Base-by-base conservation (phyloP, 2,329 filamentous ascomycete genomes). In the Cladophialophora immunda region DNA sequence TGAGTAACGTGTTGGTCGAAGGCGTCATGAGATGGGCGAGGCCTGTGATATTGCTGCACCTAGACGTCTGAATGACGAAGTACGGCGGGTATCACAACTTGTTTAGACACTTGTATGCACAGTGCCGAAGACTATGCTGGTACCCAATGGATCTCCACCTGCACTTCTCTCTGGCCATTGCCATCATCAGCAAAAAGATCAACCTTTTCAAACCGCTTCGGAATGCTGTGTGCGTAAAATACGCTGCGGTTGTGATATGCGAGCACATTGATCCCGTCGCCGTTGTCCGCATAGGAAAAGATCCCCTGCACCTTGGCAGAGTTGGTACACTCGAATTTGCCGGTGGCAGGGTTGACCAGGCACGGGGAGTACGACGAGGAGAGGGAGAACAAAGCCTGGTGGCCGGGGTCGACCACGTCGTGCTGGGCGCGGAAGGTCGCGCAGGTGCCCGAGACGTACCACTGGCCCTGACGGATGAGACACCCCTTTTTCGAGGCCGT, bases 381-480 rank as follows among this genome's bases (percentile, higher is more conserved):
- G 13, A 90, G 77, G 0, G 85, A 88, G 78, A 88, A 87, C 15
- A 70, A 52, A n/a, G 69, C 58, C 5, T 52, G 22, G 30, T 71
- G 63, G 50, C 83, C 84, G 13, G 74, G 74, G 53, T 78, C 64
- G 17, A 71, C 72, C 8, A 70, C 67, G 32, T 73, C 68, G 7
- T 81, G 66, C 3, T 83, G 78, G 4, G 87, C 87, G 0, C 83
- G 87, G 75, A 87, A 90, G 0, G 86, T 90, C 0, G 90, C 90
- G 73, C 89, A 92, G 0, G 89, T 90, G 1, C 89, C 89, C 1
- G 82, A 84, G 0, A 84, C 83, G 74, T 90, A 92, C 90, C 90
- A 92, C 0, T 84, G 86, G 0, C 90, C 90, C 9, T 78, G 81
- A 63, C 84, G 84, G 74, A 92, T 92, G 65, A 92, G 82, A 71